phyloP scores from a whole-genome alignment of 208 protist species.

The Blechomonas ayalai region DNA sequence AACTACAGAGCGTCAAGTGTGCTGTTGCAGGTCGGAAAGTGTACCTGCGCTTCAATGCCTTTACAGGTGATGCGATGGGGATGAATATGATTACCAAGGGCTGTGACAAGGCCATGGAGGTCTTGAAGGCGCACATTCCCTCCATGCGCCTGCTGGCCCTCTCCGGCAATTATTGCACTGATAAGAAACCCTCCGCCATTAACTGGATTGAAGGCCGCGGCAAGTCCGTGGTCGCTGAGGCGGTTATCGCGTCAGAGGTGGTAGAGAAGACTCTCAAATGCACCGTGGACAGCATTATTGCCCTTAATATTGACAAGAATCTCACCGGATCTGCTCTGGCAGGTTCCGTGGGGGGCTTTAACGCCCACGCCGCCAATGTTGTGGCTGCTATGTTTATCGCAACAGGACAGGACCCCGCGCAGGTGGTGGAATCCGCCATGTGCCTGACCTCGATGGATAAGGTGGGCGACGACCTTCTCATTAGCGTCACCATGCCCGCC shows the following conservation, averaged over 20 bases:
- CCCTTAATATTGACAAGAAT: constrained; percentile 95
- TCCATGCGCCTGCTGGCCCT: constrained; percentile 90
- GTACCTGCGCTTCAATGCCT: constrained; percentile 92
- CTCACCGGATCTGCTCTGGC: constrained; percentile 96
- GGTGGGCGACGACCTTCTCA: constrained; percentile 86
- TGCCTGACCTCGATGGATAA: constrained; percentile 97
- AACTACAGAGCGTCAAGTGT: constrained; percentile 85
- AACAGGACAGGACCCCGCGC: constrained; percentile 97
- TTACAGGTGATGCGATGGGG: constrained; percentile 98
- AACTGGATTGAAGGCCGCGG: constrained; percentile 98
- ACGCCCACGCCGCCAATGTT: constrained; percentile 97
- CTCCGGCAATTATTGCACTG: constrained; percentile 97
- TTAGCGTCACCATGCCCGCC: constrained; percentile 96
- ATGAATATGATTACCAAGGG: constrained; percentile 99
- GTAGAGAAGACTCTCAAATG: constrained; percentile 94
- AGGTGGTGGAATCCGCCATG: constrained; percentile 96
- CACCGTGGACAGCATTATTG: constrained; percentile 84
- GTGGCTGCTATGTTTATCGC: constrained; percentile 97
- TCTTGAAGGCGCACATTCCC: constrained; percentile 85
- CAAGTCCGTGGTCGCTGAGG: constrained; percentile 94
- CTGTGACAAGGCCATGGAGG: constrained; percentile 86
- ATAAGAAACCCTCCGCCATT: constrained; percentile 98
- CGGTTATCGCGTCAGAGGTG: constrained; percentile 83
- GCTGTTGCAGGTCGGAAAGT: constrained; percentile 87
- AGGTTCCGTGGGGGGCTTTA: constrained; percentile 96